Conservation (phyloP, 108 stramenopile genomes). For the Conticribra guillardii region DNA sequence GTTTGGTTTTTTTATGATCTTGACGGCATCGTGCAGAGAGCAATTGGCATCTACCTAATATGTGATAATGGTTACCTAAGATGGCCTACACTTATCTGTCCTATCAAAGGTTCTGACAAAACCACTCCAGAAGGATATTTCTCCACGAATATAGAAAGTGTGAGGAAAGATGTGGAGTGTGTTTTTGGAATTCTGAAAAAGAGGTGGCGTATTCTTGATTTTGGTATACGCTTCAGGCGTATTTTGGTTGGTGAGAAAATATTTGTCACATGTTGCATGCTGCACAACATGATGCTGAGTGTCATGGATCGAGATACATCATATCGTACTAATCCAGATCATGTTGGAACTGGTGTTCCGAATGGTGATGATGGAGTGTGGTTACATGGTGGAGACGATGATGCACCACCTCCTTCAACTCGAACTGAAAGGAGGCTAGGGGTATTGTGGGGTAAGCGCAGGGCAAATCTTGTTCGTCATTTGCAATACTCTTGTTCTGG, state of each 20-base stretch:
- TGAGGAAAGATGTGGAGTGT: constrained; percentile 65
- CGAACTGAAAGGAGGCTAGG: background rate
- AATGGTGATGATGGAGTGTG: background rate
- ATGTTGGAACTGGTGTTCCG: background rate
- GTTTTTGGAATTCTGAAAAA: constrained; percentile 54
- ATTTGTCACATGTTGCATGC: background rate
- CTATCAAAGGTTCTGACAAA: constrained; percentile 8
- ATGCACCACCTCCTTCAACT: background rate
- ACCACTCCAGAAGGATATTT: constrained; percentile 11
- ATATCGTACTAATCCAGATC: background rate
- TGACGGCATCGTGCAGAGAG: background rate
- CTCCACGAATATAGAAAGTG: constrained; percentile 36
- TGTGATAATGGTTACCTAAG: constrained; percentile 54
- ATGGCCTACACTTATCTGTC: constrained; percentile 48
- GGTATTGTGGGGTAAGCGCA: background rate
- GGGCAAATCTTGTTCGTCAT: background rate
- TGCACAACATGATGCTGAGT: background rate
- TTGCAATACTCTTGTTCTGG: too few relatives aligned
- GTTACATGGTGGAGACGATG: background rate
- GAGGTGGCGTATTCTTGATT: constrained; percentile 38
- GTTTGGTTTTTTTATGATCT: constrained; percentile 10
- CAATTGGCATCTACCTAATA: constrained; percentile 37
- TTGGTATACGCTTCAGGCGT: constrained; percentile 4
- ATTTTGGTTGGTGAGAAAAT: background rate
- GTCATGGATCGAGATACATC: background rate